Conservation (phyloP, 768 basidiomycete species). For the Scleroderma bovista region DNA sequence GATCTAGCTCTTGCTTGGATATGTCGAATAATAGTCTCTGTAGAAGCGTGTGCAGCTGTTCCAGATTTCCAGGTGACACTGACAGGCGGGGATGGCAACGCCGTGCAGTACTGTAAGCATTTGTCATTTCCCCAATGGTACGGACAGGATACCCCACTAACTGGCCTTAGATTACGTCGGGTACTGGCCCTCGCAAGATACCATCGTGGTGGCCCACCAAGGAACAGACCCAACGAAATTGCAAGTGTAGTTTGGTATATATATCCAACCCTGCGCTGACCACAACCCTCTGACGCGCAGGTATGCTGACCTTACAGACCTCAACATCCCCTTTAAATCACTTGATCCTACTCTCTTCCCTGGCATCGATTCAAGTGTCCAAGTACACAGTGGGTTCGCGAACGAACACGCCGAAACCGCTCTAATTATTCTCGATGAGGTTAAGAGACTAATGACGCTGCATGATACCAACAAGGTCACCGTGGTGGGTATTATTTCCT, state of each 20-base stretch:
- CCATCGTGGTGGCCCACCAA: conserved; percentile 55
- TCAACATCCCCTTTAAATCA: conserved; percentile 32
- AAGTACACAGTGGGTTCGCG: conserved; percentile 52
- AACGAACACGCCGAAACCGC: conserved; percentile 46
- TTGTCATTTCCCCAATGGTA: too few species aligned
- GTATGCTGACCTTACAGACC: conserved; percentile 46
- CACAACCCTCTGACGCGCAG: conserved; percentile 21
- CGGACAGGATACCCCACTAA: neutral
- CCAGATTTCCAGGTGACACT: conserved; percentile 30
- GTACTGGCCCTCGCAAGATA: conserved; percentile 44
- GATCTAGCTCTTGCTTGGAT: neutral
- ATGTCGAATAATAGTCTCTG: neutral
- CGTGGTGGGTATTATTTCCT: conserved; percentile 26
- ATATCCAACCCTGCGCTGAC: neutral
- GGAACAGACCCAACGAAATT: conserved; percentile 54
- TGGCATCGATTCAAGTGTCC: conserved; percentile 38
- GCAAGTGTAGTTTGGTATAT: conserved; percentile 28
- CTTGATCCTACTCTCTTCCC: conserved; percentile 50
- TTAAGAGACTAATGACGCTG: conserved; percentile 34
- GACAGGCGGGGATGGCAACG: conserved; percentile 46
- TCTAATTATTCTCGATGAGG: conserved; percentile 37
- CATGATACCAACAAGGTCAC: conserved; percentile 39
- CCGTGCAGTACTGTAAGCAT: conserved; percentile 40
- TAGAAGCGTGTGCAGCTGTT: conserved; percentile 36
- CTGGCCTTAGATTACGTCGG: conserved; percentile 45